Percentiles rank a stretch among this genome's conserved stretches.
These are phyloP conservation scores for Cyclotella atomus DNA, from an alignment of 108 stramenopile genomes.

Conservation along the genomic window DNA sequence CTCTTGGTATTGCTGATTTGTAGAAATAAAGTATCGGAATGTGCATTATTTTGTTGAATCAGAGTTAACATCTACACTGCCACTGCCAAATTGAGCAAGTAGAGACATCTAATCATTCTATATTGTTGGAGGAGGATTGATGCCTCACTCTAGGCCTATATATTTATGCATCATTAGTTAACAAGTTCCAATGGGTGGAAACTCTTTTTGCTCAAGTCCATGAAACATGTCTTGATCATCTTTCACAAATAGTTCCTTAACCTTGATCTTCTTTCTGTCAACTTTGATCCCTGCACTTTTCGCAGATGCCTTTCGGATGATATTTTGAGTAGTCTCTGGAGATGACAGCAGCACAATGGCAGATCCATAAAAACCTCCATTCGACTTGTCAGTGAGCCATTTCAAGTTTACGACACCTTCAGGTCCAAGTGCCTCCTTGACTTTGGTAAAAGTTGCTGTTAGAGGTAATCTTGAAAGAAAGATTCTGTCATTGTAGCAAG, in stretches of 20 bases:
- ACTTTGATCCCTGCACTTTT: conserved; percentile 24
- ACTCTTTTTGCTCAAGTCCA: conserved; percentile 3
- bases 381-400: conserved; percentile 65
- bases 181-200: conserved; percentile 18
- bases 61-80: too few relatives aligned
- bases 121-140: too few relatives aligned
- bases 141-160: too few relatives aligned
- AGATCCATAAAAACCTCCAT: conserved; percentile 67
- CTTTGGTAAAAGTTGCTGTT: conserved; percentile 46
- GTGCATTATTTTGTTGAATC: too few relatives aligned
- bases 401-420: conserved; percentile 35
- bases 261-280: conserved; percentile 41
- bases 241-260: conserved; percentile 22
- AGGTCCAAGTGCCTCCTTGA: conserved; percentile 43
- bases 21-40: too few relatives aligned
- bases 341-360: conserved; percentile 59
- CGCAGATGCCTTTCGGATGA: conserved; percentile 7
- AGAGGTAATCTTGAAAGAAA: conserved; percentile 56
- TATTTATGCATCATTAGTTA: too few relatives aligned
- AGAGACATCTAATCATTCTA: too few relatives aligned
- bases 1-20: too few relatives aligned
- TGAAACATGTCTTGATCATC: conserved; percentile 18
- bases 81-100: too few relatives aligned
- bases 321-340: conserved; percentile 29
- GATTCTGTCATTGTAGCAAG: conserved; percentile 38